A percentile compares a stretch with the other conserved stretches of the same genome.
These are phyloP conservation scores for Xylariaceae sp. DNA, from an alignment of 2,329 filamentous ascomycete species.

Conservation along the genomic window DNA sequence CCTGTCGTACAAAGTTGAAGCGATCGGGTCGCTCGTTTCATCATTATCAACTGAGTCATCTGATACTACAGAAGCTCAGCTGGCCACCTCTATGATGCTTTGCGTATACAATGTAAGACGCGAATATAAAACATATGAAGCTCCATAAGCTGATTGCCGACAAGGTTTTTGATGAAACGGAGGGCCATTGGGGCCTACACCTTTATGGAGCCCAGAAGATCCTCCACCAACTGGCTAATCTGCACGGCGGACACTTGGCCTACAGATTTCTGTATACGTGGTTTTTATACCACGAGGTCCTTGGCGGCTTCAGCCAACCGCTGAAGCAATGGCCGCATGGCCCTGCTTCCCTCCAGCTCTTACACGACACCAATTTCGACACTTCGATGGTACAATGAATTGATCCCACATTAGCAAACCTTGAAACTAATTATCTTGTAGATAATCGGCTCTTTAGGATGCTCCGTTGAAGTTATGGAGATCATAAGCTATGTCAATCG, in stretches of 20 bases:
- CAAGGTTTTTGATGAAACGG: constrained; percentile 46
- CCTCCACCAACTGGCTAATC: constrained; percentile 28
- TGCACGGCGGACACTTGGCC: constrained; percentile 29
- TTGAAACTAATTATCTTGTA: constrained; percentile 21
- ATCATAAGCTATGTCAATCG: constrained; percentile 42
- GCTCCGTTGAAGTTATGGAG: constrained; percentile 44
- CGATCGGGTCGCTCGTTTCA: constrained; percentile 38
- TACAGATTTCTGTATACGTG: constrained; percentile 42
- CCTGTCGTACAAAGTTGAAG: constrained; percentile 40
- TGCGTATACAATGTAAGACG: constrained; percentile 45
- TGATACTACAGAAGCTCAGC: constrained; percentile 37
- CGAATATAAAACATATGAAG: not conserved
- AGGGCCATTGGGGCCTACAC: constrained; percentile 45
- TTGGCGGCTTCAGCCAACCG: constrained; percentile 43
- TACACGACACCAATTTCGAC: constrained; percentile 32
- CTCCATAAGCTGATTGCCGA: not conserved
- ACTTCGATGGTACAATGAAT: constrained; percentile 30
- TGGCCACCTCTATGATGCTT: constrained; percentile 48
- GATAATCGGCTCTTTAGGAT: constrained; percentile 47
- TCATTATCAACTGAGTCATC: constrained; percentile 34
- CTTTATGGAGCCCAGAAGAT: constrained; percentile 42
- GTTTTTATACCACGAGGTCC: constrained; percentile 46
- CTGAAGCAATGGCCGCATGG: constrained; percentile 26
- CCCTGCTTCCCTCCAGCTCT: constrained; percentile 29
- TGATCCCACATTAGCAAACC: not conserved